These are phyloP conservation scores for Tuber indicum DNA, from an alignment of 495 filamentous ascomycete species.

Conservation along the genomic window DNA sequence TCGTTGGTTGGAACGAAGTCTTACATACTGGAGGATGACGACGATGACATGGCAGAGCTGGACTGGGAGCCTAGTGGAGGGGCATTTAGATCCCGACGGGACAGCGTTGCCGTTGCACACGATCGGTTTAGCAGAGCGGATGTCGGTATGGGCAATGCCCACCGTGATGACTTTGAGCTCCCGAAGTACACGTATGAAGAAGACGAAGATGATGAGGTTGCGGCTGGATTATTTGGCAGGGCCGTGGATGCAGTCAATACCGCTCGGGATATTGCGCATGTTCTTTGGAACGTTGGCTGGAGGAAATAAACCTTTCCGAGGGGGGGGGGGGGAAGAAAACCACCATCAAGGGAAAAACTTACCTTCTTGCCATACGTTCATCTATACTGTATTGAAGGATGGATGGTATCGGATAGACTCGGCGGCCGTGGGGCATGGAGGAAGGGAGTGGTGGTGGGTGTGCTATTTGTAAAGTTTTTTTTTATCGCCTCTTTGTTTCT, in stretches of 20 bases:
- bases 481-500: background rate
- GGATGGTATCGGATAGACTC: background rate
- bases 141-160: conserved; percentile 2
- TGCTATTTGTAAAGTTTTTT: background rate
- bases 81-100: conserved; percentile 42
- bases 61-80: conserved; percentile 45
- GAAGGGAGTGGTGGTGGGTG: background rate
- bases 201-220: conserved; percentile 55
- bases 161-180: conserved; percentile 34
- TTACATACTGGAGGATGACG: conserved; percentile 61
- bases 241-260: conserved; percentile 95
- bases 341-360: background rate
- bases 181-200: conserved; percentile 56
- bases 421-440: background rate
- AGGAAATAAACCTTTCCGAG: conserved; percentile 50
- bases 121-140: conserved; percentile 32
- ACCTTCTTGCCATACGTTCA: background rate
- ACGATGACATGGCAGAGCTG: conserved; percentile 55
- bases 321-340: background rate
- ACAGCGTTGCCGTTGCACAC: conserved; percentile 41
- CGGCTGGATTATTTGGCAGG: conserved; percentile 62
- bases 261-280: conserved; percentile 88
- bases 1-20: conserved; percentile 46
- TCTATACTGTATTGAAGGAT: background rate
- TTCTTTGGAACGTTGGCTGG: conserved; percentile 98